Evolutionary conservation across 805 yeast species (phyloP).

Genomic region (Candida cerambycidarum): DNA sequence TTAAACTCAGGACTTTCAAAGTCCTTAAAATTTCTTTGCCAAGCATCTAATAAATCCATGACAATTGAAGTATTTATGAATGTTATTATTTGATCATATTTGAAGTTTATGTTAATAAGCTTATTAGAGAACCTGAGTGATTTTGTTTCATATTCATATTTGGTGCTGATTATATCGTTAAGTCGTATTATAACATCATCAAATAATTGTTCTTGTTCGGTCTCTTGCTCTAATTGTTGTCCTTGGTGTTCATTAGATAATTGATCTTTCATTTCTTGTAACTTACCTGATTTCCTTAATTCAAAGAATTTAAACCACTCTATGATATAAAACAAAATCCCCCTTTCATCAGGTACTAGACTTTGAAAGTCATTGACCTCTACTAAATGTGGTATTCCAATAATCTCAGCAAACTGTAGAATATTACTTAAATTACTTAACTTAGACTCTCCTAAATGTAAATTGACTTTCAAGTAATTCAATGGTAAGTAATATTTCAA

Average conservation of each 20-base stretch:
- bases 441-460: conserved; percentile 20
- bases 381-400: conserved; percentile 52
- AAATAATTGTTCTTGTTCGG: conserved; percentile 1
- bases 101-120: conserved; percentile 15
- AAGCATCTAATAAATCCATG: conserved; percentile 1
- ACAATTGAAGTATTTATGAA: not conserved
- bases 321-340: conserved; percentile 56
- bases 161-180: conserved; percentile 19
- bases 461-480: conserved; percentile 20
- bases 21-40: conserved; percentile 4
- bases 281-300: conserved; percentile 3
- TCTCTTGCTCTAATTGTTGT: not conserved
- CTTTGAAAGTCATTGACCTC: conserved; percentile 55
- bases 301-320: conserved; percentile 54
- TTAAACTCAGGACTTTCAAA: not conserved
- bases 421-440: conserved; percentile 34
- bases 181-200: conserved; percentile 16
- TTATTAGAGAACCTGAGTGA: conserved; percentile 30
- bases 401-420: conserved; percentile 41
- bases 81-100: conserved; percentile 3
- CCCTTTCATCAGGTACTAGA: conserved; percentile 57
- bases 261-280: conserved; percentile 2
- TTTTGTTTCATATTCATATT: conserved; percentile 31
- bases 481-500: conserved; percentile 25
- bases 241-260: too few species aligned